Evolutionary conservation across 2,329 filamentous ascomycete genomes (phyloP).

Genomic region (Teratosphaeria destructans): DNA sequence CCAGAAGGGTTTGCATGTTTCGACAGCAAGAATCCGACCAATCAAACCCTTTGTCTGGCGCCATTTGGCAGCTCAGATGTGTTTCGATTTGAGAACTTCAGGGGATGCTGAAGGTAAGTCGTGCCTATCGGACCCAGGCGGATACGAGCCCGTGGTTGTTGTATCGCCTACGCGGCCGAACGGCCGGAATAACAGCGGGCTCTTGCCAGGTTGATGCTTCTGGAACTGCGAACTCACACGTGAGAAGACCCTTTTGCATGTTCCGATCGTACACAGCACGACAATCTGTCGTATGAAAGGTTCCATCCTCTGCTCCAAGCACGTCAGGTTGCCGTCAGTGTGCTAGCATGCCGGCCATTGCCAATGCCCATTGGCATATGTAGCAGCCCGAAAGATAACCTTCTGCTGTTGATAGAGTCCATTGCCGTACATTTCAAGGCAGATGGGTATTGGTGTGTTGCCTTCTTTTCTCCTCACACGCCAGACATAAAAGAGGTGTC

Average conservation of each 20-base stretch:
- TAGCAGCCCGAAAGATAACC: neutral
- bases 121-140: neutral
- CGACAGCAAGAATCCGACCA: neutral
- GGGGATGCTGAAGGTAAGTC: neutral
- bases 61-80: neutral
- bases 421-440: neutral
- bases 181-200: neutral
- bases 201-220: neutral
- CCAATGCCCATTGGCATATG: neutral
- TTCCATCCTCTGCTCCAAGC: neutral
- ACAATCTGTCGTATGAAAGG: neutral
- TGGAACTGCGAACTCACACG: neutral
- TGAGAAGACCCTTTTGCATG: neutral
- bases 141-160: neutral
- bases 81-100: neutral
- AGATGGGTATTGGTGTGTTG: neutral
- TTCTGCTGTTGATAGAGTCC: neutral
- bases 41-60: neutral
- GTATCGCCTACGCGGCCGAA: neutral
- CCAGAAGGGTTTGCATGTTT: neutral
- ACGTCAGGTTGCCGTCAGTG: neutral
- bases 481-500: neutral
- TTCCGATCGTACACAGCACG: neutral
- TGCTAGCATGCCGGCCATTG: neutral
- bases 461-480: neutral